These are phyloP conservation scores for Teratosphaeria pseudoeucalypti DNA, from an alignment of 2,329 filamentous ascomycete species.

Conservation along the genomic window DNA sequence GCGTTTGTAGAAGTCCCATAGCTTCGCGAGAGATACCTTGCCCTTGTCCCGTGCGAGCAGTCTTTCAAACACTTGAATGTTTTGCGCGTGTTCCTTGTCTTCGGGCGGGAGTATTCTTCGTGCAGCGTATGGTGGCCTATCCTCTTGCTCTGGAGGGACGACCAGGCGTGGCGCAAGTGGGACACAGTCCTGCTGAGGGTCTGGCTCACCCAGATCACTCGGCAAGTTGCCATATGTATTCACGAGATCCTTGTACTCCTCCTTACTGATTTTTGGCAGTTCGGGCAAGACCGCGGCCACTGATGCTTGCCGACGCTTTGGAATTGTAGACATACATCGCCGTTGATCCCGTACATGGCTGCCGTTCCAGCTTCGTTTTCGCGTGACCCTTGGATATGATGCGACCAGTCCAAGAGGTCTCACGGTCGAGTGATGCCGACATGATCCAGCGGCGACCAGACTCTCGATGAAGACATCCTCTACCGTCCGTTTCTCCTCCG, in stretches of 20 bases:
- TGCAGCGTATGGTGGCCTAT: conserved; percentile 1
- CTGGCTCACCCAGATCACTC: neutral
- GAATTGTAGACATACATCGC: neutral
- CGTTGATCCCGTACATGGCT: neutral
- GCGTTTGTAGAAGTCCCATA: conserved; percentile 44
- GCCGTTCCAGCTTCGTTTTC: neutral
- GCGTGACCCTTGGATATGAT: neutral
- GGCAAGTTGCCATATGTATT: conserved; percentile 1
- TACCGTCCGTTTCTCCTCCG: conserved; percentile 25
- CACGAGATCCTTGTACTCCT: conserved; percentile 1
- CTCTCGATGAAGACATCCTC: conserved; percentile 45
- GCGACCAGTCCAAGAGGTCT: neutral
- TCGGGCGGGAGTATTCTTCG: conserved; percentile 13
- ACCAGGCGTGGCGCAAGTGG: conserved; percentile 22
- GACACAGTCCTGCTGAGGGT: neutral
- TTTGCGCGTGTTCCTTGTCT: conserved; percentile 11
- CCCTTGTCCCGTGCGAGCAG: conserved; percentile 9
- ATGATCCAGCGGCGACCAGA: conserved; percentile 43
- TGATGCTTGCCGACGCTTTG: neutral
- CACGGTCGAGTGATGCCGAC: conserved; percentile 32
- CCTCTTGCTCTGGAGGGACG: conserved; percentile 19
- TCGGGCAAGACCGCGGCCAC: neutral
- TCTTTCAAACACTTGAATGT: conserved; percentile 9
- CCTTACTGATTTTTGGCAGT: neutral
- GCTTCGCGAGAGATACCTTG: conserved; percentile 13